Evolutionary conservation across 108 stramenopile species (phyloP).

Genomic region (Cyclostephanos tholiformis): DNA sequence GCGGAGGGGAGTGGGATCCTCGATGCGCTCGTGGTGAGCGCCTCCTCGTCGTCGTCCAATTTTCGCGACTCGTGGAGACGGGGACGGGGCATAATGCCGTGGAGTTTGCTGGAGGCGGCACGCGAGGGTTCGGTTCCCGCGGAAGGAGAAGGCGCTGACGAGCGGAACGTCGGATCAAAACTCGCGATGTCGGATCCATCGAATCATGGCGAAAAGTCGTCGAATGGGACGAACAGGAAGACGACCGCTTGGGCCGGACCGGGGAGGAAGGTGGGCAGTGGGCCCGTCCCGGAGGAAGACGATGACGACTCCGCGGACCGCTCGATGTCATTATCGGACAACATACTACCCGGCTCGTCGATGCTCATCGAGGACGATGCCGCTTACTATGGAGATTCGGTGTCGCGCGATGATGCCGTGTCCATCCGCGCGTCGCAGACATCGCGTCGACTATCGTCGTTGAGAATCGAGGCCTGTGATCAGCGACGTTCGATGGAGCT

Average conservation of each 20-base stretch:
- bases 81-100: slow-evolving; percentile 7
- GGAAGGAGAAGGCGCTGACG: neutral
- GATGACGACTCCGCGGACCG: slow-evolving; percentile 2
- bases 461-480: slow-evolving; percentile 11
- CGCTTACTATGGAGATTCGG: neutral
- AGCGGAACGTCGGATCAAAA: neutral
- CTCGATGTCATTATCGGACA: neutral
- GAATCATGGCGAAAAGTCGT: neutral
- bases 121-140: slow-evolving; percentile 36
- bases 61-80: neutral
- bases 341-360: neutral
- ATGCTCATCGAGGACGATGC: neutral
- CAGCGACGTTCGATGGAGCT: slow-evolving; percentile 10
- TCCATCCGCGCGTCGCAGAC: slow-evolving; percentile 7
- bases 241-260: neutral
- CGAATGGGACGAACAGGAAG: neutral
- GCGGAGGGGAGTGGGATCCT: no score
- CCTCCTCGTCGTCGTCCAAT: no score
- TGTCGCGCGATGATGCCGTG: neutral
- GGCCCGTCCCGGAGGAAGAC: neutral
- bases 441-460: slow-evolving; percentile 16
- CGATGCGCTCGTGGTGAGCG: no score
- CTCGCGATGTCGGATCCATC: neutral
- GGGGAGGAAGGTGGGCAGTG: slow-evolving; percentile 31
- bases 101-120: slow-evolving; percentile 41